These are phyloP conservation scores for Bondarzewia mesenterica DNA, from an alignment of 1,284 basidiomycete genomes.

Conservation along the genomic window DNA sequence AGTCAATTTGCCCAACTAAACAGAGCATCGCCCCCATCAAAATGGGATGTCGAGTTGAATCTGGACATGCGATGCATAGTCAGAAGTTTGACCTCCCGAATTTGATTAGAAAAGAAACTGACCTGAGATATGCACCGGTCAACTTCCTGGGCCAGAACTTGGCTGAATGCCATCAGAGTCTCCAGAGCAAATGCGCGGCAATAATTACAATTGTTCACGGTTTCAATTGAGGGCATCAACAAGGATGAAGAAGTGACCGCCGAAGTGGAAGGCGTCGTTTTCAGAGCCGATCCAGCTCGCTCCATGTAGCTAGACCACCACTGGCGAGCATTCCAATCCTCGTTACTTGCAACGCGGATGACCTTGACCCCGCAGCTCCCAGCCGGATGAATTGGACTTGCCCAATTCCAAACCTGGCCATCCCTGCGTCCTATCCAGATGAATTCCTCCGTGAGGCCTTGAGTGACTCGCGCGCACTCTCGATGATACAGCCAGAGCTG, in stretches of 20 bases:
- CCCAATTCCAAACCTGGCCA: too few species aligned
- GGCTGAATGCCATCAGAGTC: neutral
- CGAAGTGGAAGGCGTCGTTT: neutral
- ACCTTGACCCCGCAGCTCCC: neutral
- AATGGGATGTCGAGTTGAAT: too few species aligned
- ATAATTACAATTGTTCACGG: neutral
- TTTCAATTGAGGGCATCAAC: neutral
- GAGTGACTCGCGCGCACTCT: too few species aligned
- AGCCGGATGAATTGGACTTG: too few species aligned
- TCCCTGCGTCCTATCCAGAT: too few species aligned
- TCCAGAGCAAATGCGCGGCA: neutral
- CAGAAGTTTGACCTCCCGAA: too few species aligned
- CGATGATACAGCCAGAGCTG: too few species aligned
- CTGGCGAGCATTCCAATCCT: neutral
- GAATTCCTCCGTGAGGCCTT: too few species aligned
- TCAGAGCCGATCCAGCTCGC: neutral
- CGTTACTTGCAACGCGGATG: neutral
- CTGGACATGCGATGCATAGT: too few species aligned
- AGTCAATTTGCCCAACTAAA: too few species aligned
- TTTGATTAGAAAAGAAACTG: neutral
- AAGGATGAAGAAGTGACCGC: neutral
- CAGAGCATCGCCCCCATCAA: too few species aligned
- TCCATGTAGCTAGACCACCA: conserved; percentile 4
- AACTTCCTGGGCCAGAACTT: neutral
- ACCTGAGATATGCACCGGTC: neutral